Evolutionary conservation across 2,329 filamentous ascomycete species (phyloP).

Genomic region (Fusarium nisikadoi): DNA sequence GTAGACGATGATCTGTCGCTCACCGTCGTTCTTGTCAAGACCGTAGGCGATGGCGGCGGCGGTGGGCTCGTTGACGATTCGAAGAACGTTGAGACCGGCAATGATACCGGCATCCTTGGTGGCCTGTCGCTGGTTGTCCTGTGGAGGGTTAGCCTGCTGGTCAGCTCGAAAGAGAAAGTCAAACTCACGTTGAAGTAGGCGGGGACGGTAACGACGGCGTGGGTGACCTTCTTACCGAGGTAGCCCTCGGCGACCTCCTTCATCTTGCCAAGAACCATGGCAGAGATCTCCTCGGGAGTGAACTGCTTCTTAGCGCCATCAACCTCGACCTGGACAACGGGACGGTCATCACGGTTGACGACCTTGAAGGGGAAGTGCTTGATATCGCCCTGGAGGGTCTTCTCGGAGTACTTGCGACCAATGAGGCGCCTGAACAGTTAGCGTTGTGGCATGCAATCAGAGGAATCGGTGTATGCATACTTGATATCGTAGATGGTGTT

Average conservation of each 20-base stretch:
- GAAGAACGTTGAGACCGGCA: slow-evolving; percentile 92
- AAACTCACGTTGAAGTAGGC: slow-evolving; percentile 86
- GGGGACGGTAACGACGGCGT: slow-evolving; percentile 92
- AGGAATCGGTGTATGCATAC: slow-evolving; percentile 64
- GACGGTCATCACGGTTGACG: slow-evolving; percentile 88
- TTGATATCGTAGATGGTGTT: slow-evolving; percentile 86
- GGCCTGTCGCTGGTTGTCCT: slow-evolving; percentile 93
- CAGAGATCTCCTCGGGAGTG: slow-evolving; percentile 83
- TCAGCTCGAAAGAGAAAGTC: not conserved
- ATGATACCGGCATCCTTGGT: slow-evolving; percentile 96
- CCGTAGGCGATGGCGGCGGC: slow-evolving; percentile 96
- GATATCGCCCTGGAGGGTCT: slow-evolving; percentile 89
- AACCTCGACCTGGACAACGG: slow-evolving; percentile 80
- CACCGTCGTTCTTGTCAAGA: slow-evolving; percentile 84
- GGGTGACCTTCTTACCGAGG: slow-evolving; percentile 83
- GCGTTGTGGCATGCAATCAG: not conserved
- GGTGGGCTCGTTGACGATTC: slow-evolving; percentile 96
- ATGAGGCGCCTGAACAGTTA: slow-evolving; percentile 74
- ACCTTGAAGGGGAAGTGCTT: slow-evolving; percentile 99
- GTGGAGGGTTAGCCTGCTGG: slow-evolving; percentile 36
- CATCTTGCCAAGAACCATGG: slow-evolving; percentile 87
- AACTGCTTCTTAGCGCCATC: slow-evolving; percentile 74
- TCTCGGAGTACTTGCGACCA: slow-evolving; percentile 83
- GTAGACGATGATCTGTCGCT: slow-evolving; percentile 92
- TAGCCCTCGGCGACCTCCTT: slow-evolving; percentile 84